Evolutionary conservation across 2,329 filamentous ascomycete genomes (phyloP).

Genomic region (Aspergillus sp.): DNA sequence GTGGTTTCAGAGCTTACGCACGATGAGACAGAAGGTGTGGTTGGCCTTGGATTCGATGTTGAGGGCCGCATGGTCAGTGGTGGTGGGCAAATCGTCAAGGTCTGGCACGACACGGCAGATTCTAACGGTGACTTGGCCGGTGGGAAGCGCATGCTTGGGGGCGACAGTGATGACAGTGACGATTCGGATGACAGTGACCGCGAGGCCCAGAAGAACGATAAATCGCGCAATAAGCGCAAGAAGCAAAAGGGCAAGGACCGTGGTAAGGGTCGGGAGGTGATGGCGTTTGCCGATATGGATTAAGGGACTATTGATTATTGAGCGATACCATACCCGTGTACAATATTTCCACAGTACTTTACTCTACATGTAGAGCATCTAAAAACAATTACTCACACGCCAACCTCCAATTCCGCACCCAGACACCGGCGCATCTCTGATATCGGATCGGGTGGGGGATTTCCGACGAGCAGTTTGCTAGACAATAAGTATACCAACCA

Average conservation of each 20-base stretch:
- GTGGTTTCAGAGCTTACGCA: conserved; percentile 69
- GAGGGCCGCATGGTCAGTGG: conserved; percentile 85
- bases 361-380: neutral
- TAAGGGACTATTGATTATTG: conserved; percentile 25
- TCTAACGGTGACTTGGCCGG: conserved; percentile 45
- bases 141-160: conserved; percentile 35
- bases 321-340: conserved; percentile 13
- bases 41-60: conserved; percentile 79
- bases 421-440: neutral
- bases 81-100: conserved; percentile 80
- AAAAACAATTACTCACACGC: neutral
- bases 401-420: neutral
- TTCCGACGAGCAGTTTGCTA: neutral
- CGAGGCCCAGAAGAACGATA: conserved; percentile 37
- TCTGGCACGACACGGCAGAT: conserved; percentile 74
- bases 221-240: conserved; percentile 51
- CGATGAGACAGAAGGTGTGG: conserved; percentile 83
- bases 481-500: neutral
- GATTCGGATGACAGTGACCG: conserved; percentile 50
- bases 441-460: conserved; percentile 4
- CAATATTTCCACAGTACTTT: neutral
- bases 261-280: conserved; percentile 39
- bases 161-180: conserved; percentile 44
- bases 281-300: conserved; percentile 45
- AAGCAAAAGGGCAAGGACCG: conserved; percentile 46